Evolutionary conservation across 139 green algal species (phyloP), one percentile per base, ranked within the genome.

Genomic region (Chlorella sp.): DNA sequence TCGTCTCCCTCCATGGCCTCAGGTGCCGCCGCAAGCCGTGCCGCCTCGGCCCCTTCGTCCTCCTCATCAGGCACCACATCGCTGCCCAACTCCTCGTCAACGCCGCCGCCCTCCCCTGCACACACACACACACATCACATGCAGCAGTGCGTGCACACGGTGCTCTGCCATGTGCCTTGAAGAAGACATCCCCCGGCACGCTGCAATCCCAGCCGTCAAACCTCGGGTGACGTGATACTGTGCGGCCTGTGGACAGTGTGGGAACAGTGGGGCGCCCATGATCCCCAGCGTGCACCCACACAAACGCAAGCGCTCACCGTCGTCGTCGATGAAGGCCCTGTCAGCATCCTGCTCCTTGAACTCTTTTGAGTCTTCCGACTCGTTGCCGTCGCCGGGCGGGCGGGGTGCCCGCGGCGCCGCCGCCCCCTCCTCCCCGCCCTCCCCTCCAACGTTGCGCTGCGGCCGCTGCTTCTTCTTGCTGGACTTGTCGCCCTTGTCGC

Each of bases 11-110:
- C 67, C 67, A 62, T 24, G 24, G 67, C 26, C 5, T 32, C 26
- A 3, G 67, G 67, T 24, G 42, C 27, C 2, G 22, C 33, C 32
- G 14, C 64, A 17, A 6, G 35, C 23, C 20, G 36, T 2, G 51
- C 23, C 61, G 22, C 61, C 61, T 76, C 71, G 0, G 62, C 42
- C 23, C 31, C 60, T 30, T 31, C 67, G 5, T 79, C 60, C 24
- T 61, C 74, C 33, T 67, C 68, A 30, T 80, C 79, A 27, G 76
- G 71, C 71, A 29, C 55, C 50, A 68, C 69, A 67, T 67, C 55
- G 23, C 69, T 59, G 33, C 69, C 69, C 10, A 67, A 22, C 31
- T 74, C 29, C 51, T 74, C 69, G 5, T 67, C 69, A 27, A 22
- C 23, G 3, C 32, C 31, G 5, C 22, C 10, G 17, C 17, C 17